Base-by-base conservation (phyloP, 352 stramenopile species). In the Aphanomyces stellatus region DNA sequence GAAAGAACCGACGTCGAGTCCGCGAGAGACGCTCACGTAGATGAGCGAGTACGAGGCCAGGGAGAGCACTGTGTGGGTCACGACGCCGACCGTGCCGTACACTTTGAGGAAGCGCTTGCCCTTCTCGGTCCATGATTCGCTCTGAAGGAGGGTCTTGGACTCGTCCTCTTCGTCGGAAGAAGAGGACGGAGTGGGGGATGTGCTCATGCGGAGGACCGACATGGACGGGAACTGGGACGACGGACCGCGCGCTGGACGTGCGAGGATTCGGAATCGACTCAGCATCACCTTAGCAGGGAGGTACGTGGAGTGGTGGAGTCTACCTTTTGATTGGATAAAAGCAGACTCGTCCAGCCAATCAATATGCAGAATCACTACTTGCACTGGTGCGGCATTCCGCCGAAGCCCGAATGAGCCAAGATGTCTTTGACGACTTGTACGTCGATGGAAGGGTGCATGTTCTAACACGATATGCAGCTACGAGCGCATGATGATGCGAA, bases 21-120 rank as follows among this genome's bases (percentile, higher is more conserved):
- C 85, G n/a, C 74, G 78, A 0, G 83, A 88, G 27, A 92, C 76
- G 7, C 74, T 81, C 3, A 75, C 70, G 71, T 92, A 94, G 65
- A 94, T 88, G 41, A 79, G 49, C 1, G 85, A 91, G 67, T 91
- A 88, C 2, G 81, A 91, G 37, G 84, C 53, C 30, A 87, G 37
- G 4, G 85, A 94, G 25, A 94, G 72, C 71, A 88, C 79, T 37
- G 87, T 73, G 68, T 94, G 83, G 57, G 85, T 92, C 53, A 74
- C 78, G 33, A 94, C 75, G 25, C 85, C 85, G 6, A 94, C 84
- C 35, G 74, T 81, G 13, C 85, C 85, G 65, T 94, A 94, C 71
- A 90, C 83, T 57, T 88, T 75, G 17, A 81, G 82, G 65, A 94
- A 94, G 28, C 76, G 87, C 74, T 94, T 90, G 62, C 80, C 82